Base-by-base conservation (phyloP, 2,329 filamentous ascomycete species). In the Hortaea sp. region DNA sequence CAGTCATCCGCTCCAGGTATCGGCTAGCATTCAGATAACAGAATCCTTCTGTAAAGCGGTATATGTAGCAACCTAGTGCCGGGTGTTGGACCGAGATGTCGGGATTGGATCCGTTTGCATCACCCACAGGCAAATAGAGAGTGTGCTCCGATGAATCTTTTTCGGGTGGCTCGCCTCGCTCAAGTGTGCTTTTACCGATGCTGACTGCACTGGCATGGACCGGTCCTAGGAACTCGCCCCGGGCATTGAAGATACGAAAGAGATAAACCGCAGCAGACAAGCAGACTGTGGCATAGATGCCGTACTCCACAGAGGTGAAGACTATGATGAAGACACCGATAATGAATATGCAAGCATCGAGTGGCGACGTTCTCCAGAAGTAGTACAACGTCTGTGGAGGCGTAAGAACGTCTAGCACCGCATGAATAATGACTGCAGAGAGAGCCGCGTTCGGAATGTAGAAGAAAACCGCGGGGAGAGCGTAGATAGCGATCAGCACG, bases 1-100 rank as follows among this genome's bases (percentile, higher is more conserved):
- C 53, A 7, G 69, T 60, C 42, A 74, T 61, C 59, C 87, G 79
- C 59, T 95, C 88, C 47, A 95, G 78, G 53, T 94, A 88, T 62
- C 87, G 82, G 59, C 87, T 87, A 13, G 88, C 88, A 57, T 95
- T 98, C 49, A 90, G 88, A 60, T 97, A 98, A 68, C 92, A 94
- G 74, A 94, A 95, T 39, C 89, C 87, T 69, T 97, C 90, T 0
- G 85, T 81, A 66, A 95, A 95, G 39, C 90, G 82, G 70, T 94
- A 97, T 60, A 97, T 94, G 68, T 97, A 94, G 54, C 98, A 77
- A 44, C 92, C 92, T 0, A 90, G 90, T 58, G 90, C 87, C 1
- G 92, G 89, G 45, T 79, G 79, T 50, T 85, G 75, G n/a, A 94
- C 73, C 7, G 84, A 76, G 41, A 97, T 75, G 28, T 83, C 75